Base-by-base conservation (phyloP, 2,329 filamentous ascomycete genomes). In the Cadophora sp. region DNA sequence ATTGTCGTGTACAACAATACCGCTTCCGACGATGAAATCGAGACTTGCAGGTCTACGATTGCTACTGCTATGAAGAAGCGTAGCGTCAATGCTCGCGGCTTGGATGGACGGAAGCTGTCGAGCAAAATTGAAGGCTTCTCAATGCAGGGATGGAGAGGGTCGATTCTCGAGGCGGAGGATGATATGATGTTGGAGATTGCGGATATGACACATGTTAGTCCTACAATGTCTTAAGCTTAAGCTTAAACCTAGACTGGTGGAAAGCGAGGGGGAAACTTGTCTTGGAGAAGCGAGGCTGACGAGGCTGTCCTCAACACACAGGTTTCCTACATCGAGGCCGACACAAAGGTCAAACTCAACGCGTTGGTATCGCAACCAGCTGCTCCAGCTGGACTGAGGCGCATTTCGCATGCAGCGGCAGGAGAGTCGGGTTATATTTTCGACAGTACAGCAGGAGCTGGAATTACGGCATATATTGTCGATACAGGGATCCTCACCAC, bases 1-100 rank as follows among this genome's bases (percentile, higher is more conserved):
- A 89, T 90, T 69, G 87, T 90, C 60, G 87, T 90, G 61, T 90
- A 89, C 80, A 86, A 89, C 79, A 82, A 80, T 73, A 84, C 82
- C 63, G 84, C 82, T 69, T 81, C 80, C 69, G 80, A 84, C 31
- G 82, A 82, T 24, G 79, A 80, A 43, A 83, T 90, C 71, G 76
- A 80, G 34, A 78, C 81, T 40, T 85, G 87, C 76, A 81, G 87
- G 76, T 77, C 80, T 43, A 80, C 78, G 63, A 81, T 88, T 74
- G 81, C 80, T 66, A 75, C 81, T 31, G 77, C 82, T 37, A 77
- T 90, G 69, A 80, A 83, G 77, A 89, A 86, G 79, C 85, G 86
- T 71, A 88, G 88, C 77, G 73, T 88, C 56, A 79, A 79, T 76
- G 85, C 86, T 79, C 83, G 86, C 51, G 81, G 81, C 46, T 74